Evolutionary conservation across 1,284 basidiomycete species (phyloP), one percentile per base, ranked within the genome.

Genomic region (Ceratobasidium sp.): DNA sequence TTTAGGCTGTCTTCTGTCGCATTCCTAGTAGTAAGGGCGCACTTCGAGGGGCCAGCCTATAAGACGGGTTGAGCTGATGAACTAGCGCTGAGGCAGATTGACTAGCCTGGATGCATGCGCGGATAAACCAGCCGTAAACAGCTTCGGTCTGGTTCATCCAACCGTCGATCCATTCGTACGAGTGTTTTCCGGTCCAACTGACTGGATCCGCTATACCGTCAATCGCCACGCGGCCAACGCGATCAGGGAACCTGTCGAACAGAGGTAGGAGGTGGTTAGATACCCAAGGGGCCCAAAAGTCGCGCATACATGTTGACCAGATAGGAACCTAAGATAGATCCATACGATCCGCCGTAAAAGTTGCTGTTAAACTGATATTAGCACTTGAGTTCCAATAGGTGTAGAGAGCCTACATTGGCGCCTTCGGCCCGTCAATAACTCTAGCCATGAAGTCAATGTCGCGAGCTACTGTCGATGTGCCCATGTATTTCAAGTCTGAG

Each of bases 381-480:
- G n/a, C n/a, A n/a, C n/a, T n/a, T n/a, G n/a, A n/a, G n/a, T n/a
- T n/a, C n/a, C n/a, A n/a, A n/a, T n/a, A n/a, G n/a, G n/a, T n/a
- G 13, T 55, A 15, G 15, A 7, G 7, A 13, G 81, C 85, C 61
- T 79, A 87, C 87, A 89, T 87, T 44, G 84, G 81, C 0, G 85
- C 83, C 53, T 86, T 84, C 13, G 85, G 80, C 0, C 87, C 87
- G 13, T 87, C 87, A 3, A 88, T 82, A 0, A 83, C 79, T 23
- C 79, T 82, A 0, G 84, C 83, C 80, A 88, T 87, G 77, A 84
- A 86, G 79, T 87, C 87, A 44, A 88, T 85, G 80, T 88, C 88
- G 51, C 86, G 82, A 2, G 85, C 86, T 33, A 88, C 87, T 1
- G 84, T 86, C 46, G 83, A 83, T 0, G 87, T 88, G 6, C 87